Conservation (phyloP, 148 eudicot species). For the Simmondsia chinensis region DNA sequence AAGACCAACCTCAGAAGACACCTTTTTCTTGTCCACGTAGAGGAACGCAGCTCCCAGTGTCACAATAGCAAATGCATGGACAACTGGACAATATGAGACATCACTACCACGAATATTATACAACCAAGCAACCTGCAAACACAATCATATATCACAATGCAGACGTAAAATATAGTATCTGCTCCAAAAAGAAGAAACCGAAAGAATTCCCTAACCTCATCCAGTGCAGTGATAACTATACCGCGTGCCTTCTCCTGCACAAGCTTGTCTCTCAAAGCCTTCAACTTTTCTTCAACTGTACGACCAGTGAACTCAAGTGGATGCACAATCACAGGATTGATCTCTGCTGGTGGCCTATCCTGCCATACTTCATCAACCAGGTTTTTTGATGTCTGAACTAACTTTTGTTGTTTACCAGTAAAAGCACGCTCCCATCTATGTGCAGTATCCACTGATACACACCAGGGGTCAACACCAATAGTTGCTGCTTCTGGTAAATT, state of each 20-base stretch:
- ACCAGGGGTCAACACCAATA: conserved; percentile 87
- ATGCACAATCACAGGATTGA: conserved; percentile 64
- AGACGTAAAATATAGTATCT: not conserved
- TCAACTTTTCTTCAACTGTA: conserved; percentile 72
- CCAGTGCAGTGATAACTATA: conserved; percentile 65
- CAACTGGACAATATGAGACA: conserved; percentile 87
- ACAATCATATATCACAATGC: conserved; percentile 7
- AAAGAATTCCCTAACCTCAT: conserved; percentile 46
- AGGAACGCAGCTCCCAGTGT: conserved; percentile 63
- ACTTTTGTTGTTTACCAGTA: conserved; percentile 62
- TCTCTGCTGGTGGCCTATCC: conserved; percentile 51
- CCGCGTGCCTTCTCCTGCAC: conserved; percentile 55
- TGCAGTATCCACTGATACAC: conserved; percentile 89
- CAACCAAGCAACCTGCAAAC: conserved; percentile 87
- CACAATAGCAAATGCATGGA: conserved; percentile 86
- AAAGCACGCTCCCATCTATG: conserved; percentile 88
- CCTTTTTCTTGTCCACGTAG: conserved; percentile 71
- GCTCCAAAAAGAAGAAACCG: not conserved
- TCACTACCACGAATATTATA: conserved; percentile 85
- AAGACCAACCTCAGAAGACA: conserved; percentile 74
- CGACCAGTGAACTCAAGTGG: conserved; percentile 73
- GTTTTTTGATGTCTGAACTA: conserved; percentile 60
- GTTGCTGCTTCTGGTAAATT: conserved; percentile 70
- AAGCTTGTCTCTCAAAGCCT: conserved; percentile 62
- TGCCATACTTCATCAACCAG: conserved; percentile 87